phyloP scores from a whole-genome alignment of 805 yeast species.

The Teunomyces atbi region DNA sequence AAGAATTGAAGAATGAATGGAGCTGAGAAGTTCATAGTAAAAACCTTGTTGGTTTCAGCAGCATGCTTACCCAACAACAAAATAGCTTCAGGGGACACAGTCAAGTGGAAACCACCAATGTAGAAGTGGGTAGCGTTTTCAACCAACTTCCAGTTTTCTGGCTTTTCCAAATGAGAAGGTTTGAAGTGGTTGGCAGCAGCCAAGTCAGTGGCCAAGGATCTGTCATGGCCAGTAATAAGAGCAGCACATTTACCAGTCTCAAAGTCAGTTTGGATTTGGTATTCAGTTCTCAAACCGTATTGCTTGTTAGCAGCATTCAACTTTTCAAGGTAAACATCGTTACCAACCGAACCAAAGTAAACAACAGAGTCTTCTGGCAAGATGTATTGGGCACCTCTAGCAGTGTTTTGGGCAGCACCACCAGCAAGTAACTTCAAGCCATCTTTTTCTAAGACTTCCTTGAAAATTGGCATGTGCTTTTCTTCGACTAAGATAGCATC shows the following conservation, averaged over 20 bases:
- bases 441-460: constrained; percentile 64
- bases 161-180: constrained; percentile 78
- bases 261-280: constrained; percentile 71
- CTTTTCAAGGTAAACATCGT: constrained; percentile 81
- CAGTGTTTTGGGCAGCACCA: constrained; percentile 99
- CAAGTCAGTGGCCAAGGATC: constrained; percentile 93
- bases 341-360: constrained; percentile 95
- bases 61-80: constrained; percentile 89
- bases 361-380: constrained; percentile 80
- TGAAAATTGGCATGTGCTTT: constrained; percentile 81
- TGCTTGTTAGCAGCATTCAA: constrained; percentile 77
- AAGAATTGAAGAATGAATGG: constrained; percentile 96
- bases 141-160: constrained; percentile 86
- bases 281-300: constrained; percentile 86
- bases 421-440: constrained; percentile 84
- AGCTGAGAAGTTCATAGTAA: constrained; percentile 86
- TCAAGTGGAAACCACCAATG: constrained; percentile 98
- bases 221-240: constrained; percentile 78
- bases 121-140: constrained; percentile 79
- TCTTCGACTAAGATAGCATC: constrained; percentile 91
- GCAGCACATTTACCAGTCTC: constrained; percentile 99
- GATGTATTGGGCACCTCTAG: constrained; percentile 95
- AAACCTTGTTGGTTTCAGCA: constrained; percentile 72
- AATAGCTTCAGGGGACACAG: constrained; percentile 96
- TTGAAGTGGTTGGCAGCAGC: constrained; percentile 98